Conservation (phyloP, 176 grass and related monocot genomes). For the Cenchrus fungigraminus region DNA sequence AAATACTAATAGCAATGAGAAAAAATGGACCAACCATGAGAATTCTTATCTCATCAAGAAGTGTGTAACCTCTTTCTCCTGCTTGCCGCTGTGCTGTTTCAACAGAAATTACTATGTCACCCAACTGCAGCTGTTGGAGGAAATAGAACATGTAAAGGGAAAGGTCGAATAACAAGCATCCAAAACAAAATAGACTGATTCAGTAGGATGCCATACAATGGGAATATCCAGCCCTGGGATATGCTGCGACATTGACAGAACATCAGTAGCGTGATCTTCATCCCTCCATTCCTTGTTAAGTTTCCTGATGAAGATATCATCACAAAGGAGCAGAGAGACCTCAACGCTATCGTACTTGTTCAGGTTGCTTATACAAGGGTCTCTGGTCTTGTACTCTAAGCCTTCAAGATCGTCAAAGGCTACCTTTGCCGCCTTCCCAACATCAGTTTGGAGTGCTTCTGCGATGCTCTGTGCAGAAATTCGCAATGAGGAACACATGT, state of each 20-base stretch:
- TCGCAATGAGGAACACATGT: neutral
- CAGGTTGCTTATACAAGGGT: conserved; percentile 59
- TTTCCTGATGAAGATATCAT: conserved; percentile 74
- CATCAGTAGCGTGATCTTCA: conserved; percentile 71
- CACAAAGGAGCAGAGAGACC: conserved; percentile 73
- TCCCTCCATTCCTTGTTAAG: conserved; percentile 93
- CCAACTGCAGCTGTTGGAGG: conserved; percentile 74
- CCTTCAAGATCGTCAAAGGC: conserved; percentile 57
- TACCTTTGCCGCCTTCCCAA: conserved; percentile 73
- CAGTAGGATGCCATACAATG: conserved; percentile 52
- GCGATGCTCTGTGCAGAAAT: conserved; percentile 63
- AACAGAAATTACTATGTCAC: conserved; percentile 84
- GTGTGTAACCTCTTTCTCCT: conserved; percentile 70
- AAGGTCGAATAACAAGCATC: conserved; percentile 5
- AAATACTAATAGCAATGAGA: neutral
- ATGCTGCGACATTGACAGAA: conserved; percentile 90
- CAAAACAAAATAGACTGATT: neutral
- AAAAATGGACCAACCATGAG: conserved; percentile 67
- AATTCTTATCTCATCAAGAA: conserved; percentile 94
- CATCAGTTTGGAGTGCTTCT: conserved; percentile 62
- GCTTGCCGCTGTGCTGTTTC: conserved; percentile 80
- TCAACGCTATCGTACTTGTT: conserved; percentile 68
- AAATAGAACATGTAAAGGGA: conserved; percentile 20
- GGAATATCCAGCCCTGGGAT: conserved; percentile 73
- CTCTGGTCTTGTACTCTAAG: conserved; percentile 72